Evolutionary conservation across 768 basidiomycete genomes (phyloP), one percentile per base, ranked within the genome.

Genomic region (Agaricus subrufescens): DNA sequence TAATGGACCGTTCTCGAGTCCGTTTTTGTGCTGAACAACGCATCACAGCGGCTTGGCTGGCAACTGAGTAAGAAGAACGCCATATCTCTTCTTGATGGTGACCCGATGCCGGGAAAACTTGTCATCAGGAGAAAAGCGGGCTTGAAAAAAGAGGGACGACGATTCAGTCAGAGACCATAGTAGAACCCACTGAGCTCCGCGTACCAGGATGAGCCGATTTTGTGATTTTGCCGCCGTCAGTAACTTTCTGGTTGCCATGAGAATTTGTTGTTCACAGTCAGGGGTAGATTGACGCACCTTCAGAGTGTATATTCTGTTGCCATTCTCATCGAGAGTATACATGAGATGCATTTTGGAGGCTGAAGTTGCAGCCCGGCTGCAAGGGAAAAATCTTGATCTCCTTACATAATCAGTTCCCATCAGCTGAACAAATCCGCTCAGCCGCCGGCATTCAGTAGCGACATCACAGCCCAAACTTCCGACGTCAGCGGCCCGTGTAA

Each of bases 81-180:
- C 85, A 67, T 87, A 89, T 67, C 96, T 85, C 75, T 92, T 93
- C 79, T 98, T 98, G 67, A 98, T 87, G 4, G 94, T 97, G 58
- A 98, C 94, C 58, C 97, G 89, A 67, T 99, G 96, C 60, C 94
- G 83, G 59, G 94, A 96, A 75, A 96, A 98, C 76, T 98, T 98
- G 83, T 98, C 96, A 71, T 99, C 97, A 10, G 96, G 96, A 12
- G 96, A 98, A 74, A 98, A 98, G 40, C 97, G 94, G 14, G 96
- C 96, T 97, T 56, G 34, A 38, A 8, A 3, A 34, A 11, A 34
- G 2, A 8, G 11, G 34, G 5, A 8, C 12, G 43, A 57, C 25
- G 56, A 25, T 57, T 52, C 45, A 30, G 40, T 43, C 31, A 57
- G 50, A 46, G 29, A 40, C 29, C 46, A 15, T 54, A n/a, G 7